Base-by-base conservation (phyloP, 139 green algal species). In the Tetradesmus lagerheimii region DNA sequence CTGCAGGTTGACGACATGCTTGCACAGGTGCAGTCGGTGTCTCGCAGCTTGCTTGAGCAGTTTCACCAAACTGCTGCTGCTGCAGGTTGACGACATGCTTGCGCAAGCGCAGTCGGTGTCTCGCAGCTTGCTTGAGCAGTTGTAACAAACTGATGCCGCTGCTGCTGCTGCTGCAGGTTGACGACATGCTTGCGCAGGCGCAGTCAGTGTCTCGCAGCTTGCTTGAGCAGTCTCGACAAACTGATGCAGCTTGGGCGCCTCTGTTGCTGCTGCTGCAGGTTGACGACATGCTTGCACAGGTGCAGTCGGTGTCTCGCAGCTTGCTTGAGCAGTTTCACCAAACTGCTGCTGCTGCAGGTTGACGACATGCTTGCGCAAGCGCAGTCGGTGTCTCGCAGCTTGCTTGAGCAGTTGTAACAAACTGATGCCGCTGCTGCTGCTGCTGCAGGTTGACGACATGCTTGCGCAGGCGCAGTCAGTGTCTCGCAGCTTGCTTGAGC, bases 331-430 rank as follows among this genome's bases (percentile, higher is more conserved):
- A 96, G 91, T n/a, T n/a, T n/a, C n/a, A n/a, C 14, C 6, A 25
- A 9, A 6, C 74, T 75, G 12, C 64, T 75, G 64, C 64, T 75
- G 64, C 14, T 90, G 83, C 92, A 95, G 91, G 86, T 99, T 41
- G 97, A 99, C 91, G 96, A 98, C 29, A 95, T 99, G 12, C 93
- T 99, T 43, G 94, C 92, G 9, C 94, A 95, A 38, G 97, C 97
- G 11, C 74, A 91, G 39, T 91, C 93, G 11, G 95, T 98, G 4
- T 92, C 92, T 23, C 66, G 50, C 4, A 94, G 86, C 87, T 91
- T 99, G 64, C 74, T 91, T 12, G 90, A 97, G 76, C 94, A 96
- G 91, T 11, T n/a, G n/a, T n/a, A n/a, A n/a, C 6, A 25, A 9
- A 6, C 23, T 80, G n/a, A n/a, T n/a, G n/a, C n/a, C n/a, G 35